Evolutionary conservation across 345 rosid species (phyloP).

Genomic region (Citrus sp.): DNA sequence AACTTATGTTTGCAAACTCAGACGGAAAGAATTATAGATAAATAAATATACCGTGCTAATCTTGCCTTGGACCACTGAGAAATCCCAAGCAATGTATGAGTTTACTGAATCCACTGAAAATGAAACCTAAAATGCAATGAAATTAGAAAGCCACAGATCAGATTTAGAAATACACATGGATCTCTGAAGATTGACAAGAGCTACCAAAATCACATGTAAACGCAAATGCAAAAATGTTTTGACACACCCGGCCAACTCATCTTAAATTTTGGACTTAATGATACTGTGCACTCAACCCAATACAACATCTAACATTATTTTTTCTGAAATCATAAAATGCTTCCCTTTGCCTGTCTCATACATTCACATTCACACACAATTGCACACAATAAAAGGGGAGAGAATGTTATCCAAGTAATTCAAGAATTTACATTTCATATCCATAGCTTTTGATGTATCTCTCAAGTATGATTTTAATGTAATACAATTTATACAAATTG

Average conservation of each 20-base stretch:
- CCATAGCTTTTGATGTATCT: background rate
- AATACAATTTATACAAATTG: background rate
- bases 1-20: slow-evolving; percentile 1
- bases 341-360: background rate
- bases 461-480: background rate
- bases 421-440: background rate
- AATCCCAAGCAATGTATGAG: slow-evolving; percentile 98
- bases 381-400: background rate
- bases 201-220: background rate
- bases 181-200: background rate
- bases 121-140: slow-evolving; percentile 50
- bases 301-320: background rate
- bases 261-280: background rate
- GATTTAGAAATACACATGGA: background rate
- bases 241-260: background rate
- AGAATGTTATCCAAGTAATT: background rate
- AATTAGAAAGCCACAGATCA: background rate
- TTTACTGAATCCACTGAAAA: slow-evolving; percentile 79
- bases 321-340: background rate
- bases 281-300: background rate
- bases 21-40: slow-evolving; percentile 14
- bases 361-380: too few relatives aligned
- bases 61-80: slow-evolving; percentile 79
- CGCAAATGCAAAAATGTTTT: background rate
- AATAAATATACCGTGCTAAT: slow-evolving; percentile 59